Conservation (phyloP, 2,329 filamentous ascomycete species). For the Exophiala phaeomuriformis region DNA sequence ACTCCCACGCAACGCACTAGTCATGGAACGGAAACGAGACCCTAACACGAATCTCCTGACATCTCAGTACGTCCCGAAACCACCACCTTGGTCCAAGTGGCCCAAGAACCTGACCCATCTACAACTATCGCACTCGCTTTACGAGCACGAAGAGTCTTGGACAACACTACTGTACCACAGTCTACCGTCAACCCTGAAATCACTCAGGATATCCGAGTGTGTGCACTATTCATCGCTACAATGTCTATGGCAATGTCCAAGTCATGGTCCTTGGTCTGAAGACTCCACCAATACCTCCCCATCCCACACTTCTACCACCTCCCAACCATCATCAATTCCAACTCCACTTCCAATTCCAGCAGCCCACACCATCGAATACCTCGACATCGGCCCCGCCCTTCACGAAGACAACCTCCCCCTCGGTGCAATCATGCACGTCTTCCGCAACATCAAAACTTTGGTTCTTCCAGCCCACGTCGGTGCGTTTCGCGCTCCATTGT, state of each 20-base stretch:
- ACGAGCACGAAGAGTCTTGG: constrained; percentile 3
- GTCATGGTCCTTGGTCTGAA: too few species aligned
- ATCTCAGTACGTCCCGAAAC: too few species aligned
- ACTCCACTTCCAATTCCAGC: background rate
- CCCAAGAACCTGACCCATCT: constrained; percentile 13
- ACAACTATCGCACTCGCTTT: constrained; percentile 10
- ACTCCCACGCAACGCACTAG: constrained; percentile 33
- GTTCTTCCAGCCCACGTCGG: background rate
- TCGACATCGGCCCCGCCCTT: constrained; percentile 5
- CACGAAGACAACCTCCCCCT: constrained; percentile 1
- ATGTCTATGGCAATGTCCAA: background rate
- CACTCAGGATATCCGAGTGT: constrained; percentile 8
- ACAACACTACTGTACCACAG: constrained; percentile 4
- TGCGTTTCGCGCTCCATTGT: background rate
- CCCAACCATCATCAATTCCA: too few species aligned
- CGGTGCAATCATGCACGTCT: background rate
- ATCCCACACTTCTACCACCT: too few species aligned
- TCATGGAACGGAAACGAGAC: background rate
- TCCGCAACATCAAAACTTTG: background rate
- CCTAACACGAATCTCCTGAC: too few species aligned
- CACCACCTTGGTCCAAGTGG: constrained; percentile 5
- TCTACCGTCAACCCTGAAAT: constrained; percentile 13
- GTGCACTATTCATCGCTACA: background rate
- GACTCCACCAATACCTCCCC: too few species aligned
- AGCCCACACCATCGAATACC: constrained; percentile 1